phyloP scores from a whole-genome alignment of 352 stramenopile genomes.

The Thalassiosira hispida region DNA sequence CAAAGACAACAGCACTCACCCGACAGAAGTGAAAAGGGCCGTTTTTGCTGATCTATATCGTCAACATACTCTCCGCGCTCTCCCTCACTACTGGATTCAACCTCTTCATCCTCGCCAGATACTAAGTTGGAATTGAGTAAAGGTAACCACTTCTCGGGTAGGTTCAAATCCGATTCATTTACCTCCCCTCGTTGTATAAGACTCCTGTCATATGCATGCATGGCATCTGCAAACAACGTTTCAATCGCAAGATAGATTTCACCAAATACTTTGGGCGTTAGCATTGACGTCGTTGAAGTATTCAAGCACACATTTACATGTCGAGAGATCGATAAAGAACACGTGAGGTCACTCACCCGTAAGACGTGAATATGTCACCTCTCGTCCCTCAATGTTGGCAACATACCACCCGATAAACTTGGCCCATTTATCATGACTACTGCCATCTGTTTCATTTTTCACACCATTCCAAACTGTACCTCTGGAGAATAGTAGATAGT shows the following conservation, averaged over 20 bases:
- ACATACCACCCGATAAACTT: conserved; percentile 35
- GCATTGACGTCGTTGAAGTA: background rate
- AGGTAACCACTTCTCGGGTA: background rate
- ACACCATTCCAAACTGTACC: conserved; percentile 15
- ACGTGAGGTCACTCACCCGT: background rate
- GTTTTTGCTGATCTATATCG: background rate
- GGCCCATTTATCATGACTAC: conserved; percentile 27
- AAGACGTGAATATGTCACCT: too few species aligned
- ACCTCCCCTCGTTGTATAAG: background rate
- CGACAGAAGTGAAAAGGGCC: too few species aligned
- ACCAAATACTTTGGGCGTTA: background rate
- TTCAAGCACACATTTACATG: background rate
- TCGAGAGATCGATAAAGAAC: too few species aligned
- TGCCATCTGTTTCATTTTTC: conserved; percentile 15
- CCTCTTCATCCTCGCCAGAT: too few species aligned
- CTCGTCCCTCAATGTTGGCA: background rate
- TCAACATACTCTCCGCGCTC: conserved; percentile 37
- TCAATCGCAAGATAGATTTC: too few species aligned
- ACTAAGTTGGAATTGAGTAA: too few species aligned
- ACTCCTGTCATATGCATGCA: background rate
- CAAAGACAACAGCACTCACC: too few species aligned
- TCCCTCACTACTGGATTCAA: too few species aligned
- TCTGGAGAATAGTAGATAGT: conserved; percentile 21
- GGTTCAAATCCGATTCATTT: background rate
- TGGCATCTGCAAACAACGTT: background rate